Evolutionary conservation across 331 rosid species (phyloP).

Genomic region (Phaseolus coccineus): DNA sequence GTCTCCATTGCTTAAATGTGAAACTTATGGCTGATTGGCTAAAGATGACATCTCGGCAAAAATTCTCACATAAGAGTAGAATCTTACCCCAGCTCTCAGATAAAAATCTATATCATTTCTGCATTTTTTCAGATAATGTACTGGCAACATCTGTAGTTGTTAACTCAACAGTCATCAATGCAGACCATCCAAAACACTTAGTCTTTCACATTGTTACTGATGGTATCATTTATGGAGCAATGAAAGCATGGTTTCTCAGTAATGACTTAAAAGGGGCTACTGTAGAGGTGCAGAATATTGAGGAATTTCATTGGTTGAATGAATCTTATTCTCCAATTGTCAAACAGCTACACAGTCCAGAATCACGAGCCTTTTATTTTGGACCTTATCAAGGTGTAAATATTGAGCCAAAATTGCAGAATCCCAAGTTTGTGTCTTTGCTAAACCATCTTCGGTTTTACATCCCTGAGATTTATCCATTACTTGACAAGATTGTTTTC

Average conservation of each 20-base stretch:
- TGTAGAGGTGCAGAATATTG: slow-evolving; percentile 79
- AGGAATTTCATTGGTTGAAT: slow-evolving; percentile 82
- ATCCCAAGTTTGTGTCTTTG: slow-evolving; percentile 67
- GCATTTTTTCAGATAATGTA: slow-evolving; percentile 91
- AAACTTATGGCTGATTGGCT: slow-evolving; percentile 89
- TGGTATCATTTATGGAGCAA: slow-evolving; percentile 72
- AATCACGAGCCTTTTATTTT: slow-evolving; percentile 66
- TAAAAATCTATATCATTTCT: slow-evolving; percentile 87
- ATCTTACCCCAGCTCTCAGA: slow-evolving; percentile 77
- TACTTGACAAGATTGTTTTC: slow-evolving; percentile 91
- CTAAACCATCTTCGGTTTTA: slow-evolving; percentile 94
- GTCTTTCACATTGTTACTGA: slow-evolving; percentile 90
- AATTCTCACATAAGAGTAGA: slow-evolving; percentile 63
- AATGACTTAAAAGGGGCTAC: slow-evolving; percentile 85
- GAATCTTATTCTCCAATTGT: slow-evolving; percentile 76
- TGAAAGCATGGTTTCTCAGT: slow-evolving; percentile 87
- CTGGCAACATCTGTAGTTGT: slow-evolving; percentile 85
- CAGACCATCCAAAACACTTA: slow-evolving; percentile 83
- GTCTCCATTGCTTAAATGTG: slow-evolving; percentile 82
- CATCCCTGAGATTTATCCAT: slow-evolving; percentile 92
- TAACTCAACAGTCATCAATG: slow-evolving; percentile 79
- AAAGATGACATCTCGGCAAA: slow-evolving; percentile 55
- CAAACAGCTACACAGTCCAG: slow-evolving; percentile 66
- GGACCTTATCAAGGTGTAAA: slow-evolving; percentile 62
- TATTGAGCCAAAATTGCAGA: slow-evolving; percentile 65